phyloP scores from a whole-genome alignment of 2,329 filamentous ascomycete species.

The Triangularia verruculosa region DNA sequence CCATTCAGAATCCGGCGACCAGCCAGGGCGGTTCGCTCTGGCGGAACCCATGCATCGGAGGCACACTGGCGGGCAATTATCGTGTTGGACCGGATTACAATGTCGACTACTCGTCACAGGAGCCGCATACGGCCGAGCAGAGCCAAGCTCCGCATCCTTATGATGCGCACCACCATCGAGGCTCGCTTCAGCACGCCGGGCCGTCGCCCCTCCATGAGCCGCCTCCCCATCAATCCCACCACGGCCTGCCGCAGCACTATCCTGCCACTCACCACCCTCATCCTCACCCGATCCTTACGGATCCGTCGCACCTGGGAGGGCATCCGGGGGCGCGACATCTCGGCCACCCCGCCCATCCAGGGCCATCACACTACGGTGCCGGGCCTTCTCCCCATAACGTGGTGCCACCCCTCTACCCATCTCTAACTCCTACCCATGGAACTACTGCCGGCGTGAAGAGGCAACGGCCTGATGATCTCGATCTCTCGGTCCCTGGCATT shows the following conservation, averaged over 20 bases:
- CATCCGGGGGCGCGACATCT: constrained; percentile 47
- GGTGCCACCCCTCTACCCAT: constrained; percentile 51
- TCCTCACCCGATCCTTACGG: constrained; percentile 54
- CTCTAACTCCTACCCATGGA: constrained; percentile 43
- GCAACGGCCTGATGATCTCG: constrained; percentile 56
- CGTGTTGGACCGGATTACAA: constrained; percentile 67
- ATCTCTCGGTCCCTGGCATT: constrained; percentile 51
- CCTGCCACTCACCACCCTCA: constrained; percentile 46
- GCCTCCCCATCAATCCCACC: constrained; percentile 42
- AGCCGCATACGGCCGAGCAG: constrained; percentile 62
- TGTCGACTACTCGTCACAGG: constrained; percentile 71
- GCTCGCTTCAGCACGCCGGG: constrained; percentile 48
- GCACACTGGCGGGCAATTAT: constrained; percentile 73
- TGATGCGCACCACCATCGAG: constrained; percentile 49
- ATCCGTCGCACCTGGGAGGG: constrained; percentile 52
- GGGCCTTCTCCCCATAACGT: constrained; percentile 45
- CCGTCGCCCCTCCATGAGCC: constrained; percentile 47
- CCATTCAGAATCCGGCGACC: constrained; percentile 62
- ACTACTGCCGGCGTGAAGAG: constrained; percentile 46
- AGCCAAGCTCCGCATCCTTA: constrained; percentile 63
- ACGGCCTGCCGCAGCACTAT: constrained; percentile 45
- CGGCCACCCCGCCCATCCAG: constrained; percentile 42
- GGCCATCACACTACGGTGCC: constrained; percentile 51
- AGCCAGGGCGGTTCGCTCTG: constrained; percentile 75
- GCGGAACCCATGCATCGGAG: constrained; percentile 70